phyloP scores from a whole-genome alignment of 2,329 filamentous ascomycete genomes.

The Neonectria faginata region DNA sequence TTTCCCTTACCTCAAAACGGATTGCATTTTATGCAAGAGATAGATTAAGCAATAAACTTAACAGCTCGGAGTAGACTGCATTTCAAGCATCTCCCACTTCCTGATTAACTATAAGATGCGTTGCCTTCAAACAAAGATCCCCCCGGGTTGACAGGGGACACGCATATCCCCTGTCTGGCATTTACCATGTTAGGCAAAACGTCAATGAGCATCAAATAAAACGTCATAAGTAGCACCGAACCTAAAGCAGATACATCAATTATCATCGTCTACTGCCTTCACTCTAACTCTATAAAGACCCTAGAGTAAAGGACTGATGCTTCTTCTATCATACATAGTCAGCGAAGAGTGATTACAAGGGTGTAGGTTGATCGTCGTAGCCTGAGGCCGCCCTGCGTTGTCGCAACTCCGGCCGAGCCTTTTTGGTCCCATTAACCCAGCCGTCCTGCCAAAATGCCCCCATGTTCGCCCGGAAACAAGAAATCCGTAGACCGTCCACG shows the following conservation, averaged over 20 bases:
- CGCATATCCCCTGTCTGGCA: not conserved
- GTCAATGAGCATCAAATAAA: not conserved
- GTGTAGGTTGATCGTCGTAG: constrained; percentile 48
- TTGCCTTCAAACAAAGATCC: too few species aligned
- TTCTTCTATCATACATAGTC: constrained; percentile 48
- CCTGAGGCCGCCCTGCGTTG: constrained; percentile 36
- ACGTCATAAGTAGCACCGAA: not conserved
- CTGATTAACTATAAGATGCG: not conserved
- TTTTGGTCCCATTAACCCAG: constrained; percentile 45
- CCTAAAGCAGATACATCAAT: constrained; percentile 30
- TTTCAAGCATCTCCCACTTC: not conserved
- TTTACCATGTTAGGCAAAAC: not conserved
- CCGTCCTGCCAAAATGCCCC: constrained; percentile 45
- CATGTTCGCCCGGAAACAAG: constrained; percentile 47
- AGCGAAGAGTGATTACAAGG: constrained; percentile 48
- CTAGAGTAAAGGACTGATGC: constrained; percentile 29
- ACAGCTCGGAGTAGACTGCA: not conserved
- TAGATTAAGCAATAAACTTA: too few species aligned
- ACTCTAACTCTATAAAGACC: constrained; percentile 24
- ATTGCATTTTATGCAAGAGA: too few species aligned
- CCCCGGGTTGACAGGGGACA: not conserved
- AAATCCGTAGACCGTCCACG: constrained; percentile 45
- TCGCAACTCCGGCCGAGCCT: constrained; percentile 42
- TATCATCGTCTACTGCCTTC: constrained; percentile 35
- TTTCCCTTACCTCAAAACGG: too few species aligned